Conservation (phyloP, 176 grass and related monocot genomes). For the Carex cristatella region DNA sequence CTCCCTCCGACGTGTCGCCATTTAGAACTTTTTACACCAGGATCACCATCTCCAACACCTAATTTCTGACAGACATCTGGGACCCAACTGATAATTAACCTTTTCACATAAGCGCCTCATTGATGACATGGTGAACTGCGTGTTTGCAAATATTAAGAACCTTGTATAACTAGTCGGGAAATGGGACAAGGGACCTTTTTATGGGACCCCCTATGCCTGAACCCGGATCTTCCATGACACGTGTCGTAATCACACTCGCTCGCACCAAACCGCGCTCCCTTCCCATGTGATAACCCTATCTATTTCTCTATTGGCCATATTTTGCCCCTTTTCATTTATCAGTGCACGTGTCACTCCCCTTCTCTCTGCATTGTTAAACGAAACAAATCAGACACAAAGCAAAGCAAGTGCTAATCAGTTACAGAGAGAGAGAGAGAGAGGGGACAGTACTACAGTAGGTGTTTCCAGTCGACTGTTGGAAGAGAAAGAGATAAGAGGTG, state of each 20-base stretch:
- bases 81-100: background rate
- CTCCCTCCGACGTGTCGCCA: slow-evolving; percentile 8
- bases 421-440: background rate
- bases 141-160: background rate
- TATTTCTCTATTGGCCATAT: slow-evolving; percentile 7
- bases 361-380: background rate
- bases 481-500: slow-evolving; percentile 29
- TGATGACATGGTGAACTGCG: background rate
- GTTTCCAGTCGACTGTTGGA: background rate
- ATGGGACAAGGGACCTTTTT: slow-evolving; percentile 9
- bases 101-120: background rate
- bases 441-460: background rate
- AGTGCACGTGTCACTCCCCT: slow-evolving; percentile 6
- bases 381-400: background rate
- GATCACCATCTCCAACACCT: background rate
- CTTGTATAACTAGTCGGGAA: background rate
- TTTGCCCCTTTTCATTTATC: background rate
- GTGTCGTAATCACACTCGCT: slow-evolving; percentile 8
- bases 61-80: background rate
- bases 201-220: background rate
- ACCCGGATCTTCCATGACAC: slow-evolving; percentile 8
- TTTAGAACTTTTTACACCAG: background rate
- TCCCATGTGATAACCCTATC: slow-evolving; percentile 40
- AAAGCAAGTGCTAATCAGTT: background rate
- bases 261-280: background rate